phyloP scores from a whole-genome alignment of 2,329 filamentous ascomycete genomes.

The Hyphodiscus sp. region DNA sequence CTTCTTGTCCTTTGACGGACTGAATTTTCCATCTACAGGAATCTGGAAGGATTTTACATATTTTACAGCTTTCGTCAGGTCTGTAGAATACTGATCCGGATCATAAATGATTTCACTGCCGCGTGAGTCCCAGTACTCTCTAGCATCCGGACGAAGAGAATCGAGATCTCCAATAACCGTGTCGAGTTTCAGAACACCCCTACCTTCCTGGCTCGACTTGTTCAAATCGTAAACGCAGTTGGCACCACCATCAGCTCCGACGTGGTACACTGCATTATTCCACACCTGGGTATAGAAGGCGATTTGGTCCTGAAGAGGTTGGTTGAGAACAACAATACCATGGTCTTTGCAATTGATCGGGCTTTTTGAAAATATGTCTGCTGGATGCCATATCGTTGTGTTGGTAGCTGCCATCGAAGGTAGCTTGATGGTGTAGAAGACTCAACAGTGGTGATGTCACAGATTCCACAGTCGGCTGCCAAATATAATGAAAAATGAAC shows the following conservation, averaged over 20 bases:
- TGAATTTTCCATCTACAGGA: not conserved
- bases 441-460: not conserved
- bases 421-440: not conserved
- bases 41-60: conserved; percentile 37
- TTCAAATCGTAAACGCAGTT: conserved; percentile 57
- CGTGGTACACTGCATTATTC: conserved; percentile 47
- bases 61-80: conserved; percentile 77
- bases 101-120: conserved; percentile 60
- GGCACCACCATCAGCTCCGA: conserved; percentile 89
- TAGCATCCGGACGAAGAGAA: conserved; percentile 60
- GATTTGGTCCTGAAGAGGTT: conserved; percentile 44
- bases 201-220: conserved; percentile 20
- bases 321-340: conserved; percentile 54
- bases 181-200: conserved; percentile 30
- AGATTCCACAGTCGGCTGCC: not conserved
- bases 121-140: conserved; percentile 38
- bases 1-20: not conserved
- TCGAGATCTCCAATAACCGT: conserved; percentile 88
- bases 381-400: conserved; percentile 31
- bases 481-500: not conserved
- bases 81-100: conserved; percentile 79
- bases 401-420: conserved; percentile 6
- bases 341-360: conserved; percentile 29
- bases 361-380: conserved; percentile 23
- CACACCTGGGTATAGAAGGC: conserved; percentile 29